These are phyloP conservation scores for Trichoderma sp. DNA, from an alignment of 2,329 filamentous ascomycete species.

Conservation along the genomic window DNA sequence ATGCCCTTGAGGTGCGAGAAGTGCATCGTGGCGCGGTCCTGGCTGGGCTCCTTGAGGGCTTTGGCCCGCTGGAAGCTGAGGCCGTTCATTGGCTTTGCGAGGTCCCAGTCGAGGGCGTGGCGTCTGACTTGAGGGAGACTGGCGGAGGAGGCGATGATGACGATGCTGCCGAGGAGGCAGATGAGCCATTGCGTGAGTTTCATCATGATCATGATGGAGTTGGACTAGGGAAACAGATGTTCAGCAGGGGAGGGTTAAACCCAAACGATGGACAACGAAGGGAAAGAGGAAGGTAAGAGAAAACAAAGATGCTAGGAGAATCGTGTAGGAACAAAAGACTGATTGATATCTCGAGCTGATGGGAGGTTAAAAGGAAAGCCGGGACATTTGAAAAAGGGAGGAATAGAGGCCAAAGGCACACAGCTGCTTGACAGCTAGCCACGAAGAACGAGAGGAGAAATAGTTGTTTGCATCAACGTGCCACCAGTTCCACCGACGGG, in stretches of 20 bases:
- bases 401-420: background rate
- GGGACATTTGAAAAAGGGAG: background rate
- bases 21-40: slow-evolving; percentile 30
- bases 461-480: background rate
- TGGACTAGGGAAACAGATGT: background rate
- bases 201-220: background rate
- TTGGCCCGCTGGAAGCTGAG: slow-evolving; percentile 37
- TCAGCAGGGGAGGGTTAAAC: background rate
- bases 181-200: background rate
- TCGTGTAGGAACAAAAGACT: background rate
- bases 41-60: slow-evolving; percentile 26
- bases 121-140: slow-evolving; percentile 10
- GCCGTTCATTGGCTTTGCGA: slow-evolving; percentile 37
- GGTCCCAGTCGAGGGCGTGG: slow-evolving; percentile 29
- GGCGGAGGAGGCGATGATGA: background rate
- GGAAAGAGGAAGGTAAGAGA: background rate
- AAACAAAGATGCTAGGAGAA: background rate
- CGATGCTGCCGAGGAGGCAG: slow-evolving; percentile 18
- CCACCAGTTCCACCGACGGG: background rate
- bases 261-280: background rate
- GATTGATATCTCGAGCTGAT: background rate
- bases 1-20: slow-evolving; percentile 36
- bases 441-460: background rate
- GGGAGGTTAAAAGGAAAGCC: background rate
- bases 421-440: background rate